Base-by-base conservation (phyloP, 371 early-diverging fungal genomes). In the Mortierella sp. region DNA sequence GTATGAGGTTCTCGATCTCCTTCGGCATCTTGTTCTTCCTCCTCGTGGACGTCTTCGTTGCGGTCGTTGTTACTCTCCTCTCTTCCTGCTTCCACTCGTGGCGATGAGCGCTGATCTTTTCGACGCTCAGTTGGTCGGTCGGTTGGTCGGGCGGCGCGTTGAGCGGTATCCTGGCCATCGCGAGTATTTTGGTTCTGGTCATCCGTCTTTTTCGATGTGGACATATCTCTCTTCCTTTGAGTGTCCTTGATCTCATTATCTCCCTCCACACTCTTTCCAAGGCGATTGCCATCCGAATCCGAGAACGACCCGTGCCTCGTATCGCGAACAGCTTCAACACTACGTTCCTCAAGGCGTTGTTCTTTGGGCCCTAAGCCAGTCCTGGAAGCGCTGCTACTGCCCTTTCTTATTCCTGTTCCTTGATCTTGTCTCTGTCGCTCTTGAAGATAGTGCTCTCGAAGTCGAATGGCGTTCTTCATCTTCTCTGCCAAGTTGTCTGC, bases 401-500 rank as follows among this genome's bases (percentile, higher is more conserved):
- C 16, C 26, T 28, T 23, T 41, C 47, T 23, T 47, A n/a, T 30
- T 34, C 19, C n/a, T 28, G 49, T 43, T 27, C n/a, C 43, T 49
- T 53, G 63, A 26, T 57, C 30, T 24, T 68, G 50, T 39, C 60
- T 28, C 38, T 61, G 55, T 19, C 54, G 43, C 28, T 63, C 28
- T 16, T 64, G 49, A 10, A 48, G 18, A 50, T 53, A 46, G 39
- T 63, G 71, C 23, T 71, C 60, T 38, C 64, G 59, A 8, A 64
- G 54, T n/a, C 26, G 10, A 51, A 55, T 27, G 16, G 58, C 49
- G 30, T 51, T 42, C 14, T 70, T 64, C 14, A 58, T 59, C 28
- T 70, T 70, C 43, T 59, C 64, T 24, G 48, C 59, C 28, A 70
- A 24, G 27, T 54, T 54, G 45, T 70, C 71, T 8, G 46, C 57